Percentiles rank a stretch among this genome's conserved stretches.
Conservation (phyloP, 2,329 filamentous ascomycete species). For the Apiospora kogelbergensis region DNA sequence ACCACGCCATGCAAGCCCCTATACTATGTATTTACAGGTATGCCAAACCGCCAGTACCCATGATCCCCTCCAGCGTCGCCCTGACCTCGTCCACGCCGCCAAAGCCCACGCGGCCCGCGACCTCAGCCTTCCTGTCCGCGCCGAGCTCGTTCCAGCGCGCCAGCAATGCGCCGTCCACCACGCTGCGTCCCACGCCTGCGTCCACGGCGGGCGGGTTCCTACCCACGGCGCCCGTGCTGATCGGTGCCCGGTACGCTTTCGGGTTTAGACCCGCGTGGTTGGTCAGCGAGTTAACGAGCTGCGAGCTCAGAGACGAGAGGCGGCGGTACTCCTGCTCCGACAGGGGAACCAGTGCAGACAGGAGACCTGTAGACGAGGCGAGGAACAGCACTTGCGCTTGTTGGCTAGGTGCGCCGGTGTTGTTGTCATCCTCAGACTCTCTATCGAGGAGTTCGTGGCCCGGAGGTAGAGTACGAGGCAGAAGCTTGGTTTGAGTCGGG, state of each 20-base stretch:
- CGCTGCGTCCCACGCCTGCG: constrained; percentile 58
- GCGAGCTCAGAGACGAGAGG: constrained; percentile 76
- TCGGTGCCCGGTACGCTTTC: constrained; percentile 68
- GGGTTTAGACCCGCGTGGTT: constrained; percentile 82
- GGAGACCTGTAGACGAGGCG: constrained; percentile 71
- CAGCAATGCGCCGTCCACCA: constrained; percentile 79
- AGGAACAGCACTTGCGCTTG: constrained; percentile 58
- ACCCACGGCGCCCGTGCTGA: constrained; percentile 43
- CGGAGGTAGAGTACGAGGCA: constrained; percentile 63
- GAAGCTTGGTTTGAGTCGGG: constrained; percentile 71
- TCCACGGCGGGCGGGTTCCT: constrained; percentile 53
- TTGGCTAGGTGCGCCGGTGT: constrained; percentile 27
- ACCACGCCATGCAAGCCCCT: not conserved
- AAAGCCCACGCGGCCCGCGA: constrained; percentile 72
- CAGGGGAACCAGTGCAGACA: constrained; percentile 76
- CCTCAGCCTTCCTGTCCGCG: constrained; percentile 68
- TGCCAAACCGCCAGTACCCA: constrained; percentile 55
- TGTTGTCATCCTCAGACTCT: constrained; percentile 25
- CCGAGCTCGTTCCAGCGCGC: constrained; percentile 75
- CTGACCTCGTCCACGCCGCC: constrained; percentile 61
- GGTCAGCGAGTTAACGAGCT: constrained; percentile 74
- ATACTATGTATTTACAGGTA: constrained; percentile 34
- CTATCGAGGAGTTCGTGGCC: constrained; percentile 29
- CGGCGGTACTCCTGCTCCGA: constrained; percentile 81
- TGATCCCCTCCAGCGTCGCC: constrained; percentile 57